A percentile compares a stretch with the other conserved stretches of the same genome.
Evolutionary conservation across 192 early-diverging fungal species (phyloP).

Genomic region (Backusella westeae): DNA sequence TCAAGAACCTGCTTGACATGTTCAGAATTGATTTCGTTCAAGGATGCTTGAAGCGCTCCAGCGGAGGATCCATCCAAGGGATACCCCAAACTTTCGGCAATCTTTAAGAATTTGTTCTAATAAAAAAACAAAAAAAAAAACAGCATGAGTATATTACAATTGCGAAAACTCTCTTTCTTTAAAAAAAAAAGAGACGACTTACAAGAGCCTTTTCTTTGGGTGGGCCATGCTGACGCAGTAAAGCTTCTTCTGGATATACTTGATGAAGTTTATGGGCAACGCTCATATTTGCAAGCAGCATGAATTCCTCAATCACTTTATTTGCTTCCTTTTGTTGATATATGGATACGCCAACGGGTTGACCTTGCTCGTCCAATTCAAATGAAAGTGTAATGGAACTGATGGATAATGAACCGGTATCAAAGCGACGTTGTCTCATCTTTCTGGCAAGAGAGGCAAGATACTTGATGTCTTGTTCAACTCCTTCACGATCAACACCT

Average conservation of each 20-base stretch:
- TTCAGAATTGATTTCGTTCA: constrained; percentile 60
- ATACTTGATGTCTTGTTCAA: constrained; percentile 31
- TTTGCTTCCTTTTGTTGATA: constrained; percentile 93
- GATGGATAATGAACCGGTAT: constrained; percentile 87
- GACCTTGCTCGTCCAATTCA: constrained; percentile 78
- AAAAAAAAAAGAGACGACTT: background rate
- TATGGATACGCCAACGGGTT: constrained; percentile 87
- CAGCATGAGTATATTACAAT: background rate
- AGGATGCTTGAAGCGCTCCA: constrained; percentile 52
- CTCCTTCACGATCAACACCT: background rate
- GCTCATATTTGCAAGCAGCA: constrained; percentile 96
- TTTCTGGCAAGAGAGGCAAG: constrained; percentile 64
- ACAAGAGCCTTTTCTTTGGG: constrained; percentile 59
- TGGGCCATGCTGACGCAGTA: constrained; percentile 82
- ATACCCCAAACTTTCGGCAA: constrained; percentile 57
- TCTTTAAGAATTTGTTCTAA: constrained; percentile 55
- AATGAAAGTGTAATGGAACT: constrained; percentile 92
- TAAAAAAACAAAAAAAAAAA: background rate
- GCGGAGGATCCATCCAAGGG: constrained; percentile 69
- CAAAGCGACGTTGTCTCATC: constrained; percentile 75
- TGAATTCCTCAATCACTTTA: constrained; percentile 97
- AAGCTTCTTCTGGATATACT: constrained; percentile 87
- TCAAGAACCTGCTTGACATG: constrained; percentile 66
- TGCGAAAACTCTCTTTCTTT: background rate
- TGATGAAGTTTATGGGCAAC: constrained; percentile 89